phyloP scores from a whole-genome alignment of 2,329 filamentous ascomycete genomes.

The Zymoseptoria ardabiliae region DNA sequence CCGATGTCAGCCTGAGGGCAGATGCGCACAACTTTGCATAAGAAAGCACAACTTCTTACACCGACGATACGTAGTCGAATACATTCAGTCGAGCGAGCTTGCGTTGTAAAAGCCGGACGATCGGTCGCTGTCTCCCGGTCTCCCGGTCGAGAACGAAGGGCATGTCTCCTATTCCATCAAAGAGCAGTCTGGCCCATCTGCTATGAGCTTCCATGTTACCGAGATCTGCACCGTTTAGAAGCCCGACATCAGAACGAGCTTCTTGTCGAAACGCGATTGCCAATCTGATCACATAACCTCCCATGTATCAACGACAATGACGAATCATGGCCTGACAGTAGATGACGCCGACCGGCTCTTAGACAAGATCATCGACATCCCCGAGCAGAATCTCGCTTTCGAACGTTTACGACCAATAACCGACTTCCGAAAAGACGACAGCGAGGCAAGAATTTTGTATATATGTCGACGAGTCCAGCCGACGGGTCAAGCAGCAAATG shows the following conservation, averaged over 20 bases:
- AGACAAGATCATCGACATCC: slow-evolving; percentile 11
- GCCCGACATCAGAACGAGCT: not conserved
- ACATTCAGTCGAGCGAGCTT: not conserved
- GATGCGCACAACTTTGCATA: not conserved
- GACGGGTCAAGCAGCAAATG: not conserved
- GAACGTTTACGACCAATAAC: slow-evolving; percentile 23
- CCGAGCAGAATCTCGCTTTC: slow-evolving; percentile 8
- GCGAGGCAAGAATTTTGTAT: slow-evolving; percentile 25
- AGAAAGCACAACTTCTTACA: not conserved
- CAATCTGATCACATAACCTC: slow-evolving; percentile 10
- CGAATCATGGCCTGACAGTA: slow-evolving; percentile 14
- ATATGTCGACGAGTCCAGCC: slow-evolving; percentile 15
- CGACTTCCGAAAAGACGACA: slow-evolving; percentile 27
- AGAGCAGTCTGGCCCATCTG: not conserved
- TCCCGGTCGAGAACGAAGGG: no score
- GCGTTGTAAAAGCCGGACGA: not conserved
- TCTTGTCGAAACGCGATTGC: not conserved
- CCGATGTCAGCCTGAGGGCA: not conserved
- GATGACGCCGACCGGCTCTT: slow-evolving; percentile 14
- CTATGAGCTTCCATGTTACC: not conserved
- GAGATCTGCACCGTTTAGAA: not conserved
- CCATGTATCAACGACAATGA: slow-evolving; percentile 11
- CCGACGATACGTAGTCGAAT: not conserved
- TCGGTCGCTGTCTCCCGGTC: not conserved
- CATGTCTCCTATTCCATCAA: not conserved